A percentile compares a stretch with the other conserved stretches of the same genome.
Evolutionary conservation across 768 basidiomycete species (phyloP).

Genomic region (Boletus edulis): DNA sequence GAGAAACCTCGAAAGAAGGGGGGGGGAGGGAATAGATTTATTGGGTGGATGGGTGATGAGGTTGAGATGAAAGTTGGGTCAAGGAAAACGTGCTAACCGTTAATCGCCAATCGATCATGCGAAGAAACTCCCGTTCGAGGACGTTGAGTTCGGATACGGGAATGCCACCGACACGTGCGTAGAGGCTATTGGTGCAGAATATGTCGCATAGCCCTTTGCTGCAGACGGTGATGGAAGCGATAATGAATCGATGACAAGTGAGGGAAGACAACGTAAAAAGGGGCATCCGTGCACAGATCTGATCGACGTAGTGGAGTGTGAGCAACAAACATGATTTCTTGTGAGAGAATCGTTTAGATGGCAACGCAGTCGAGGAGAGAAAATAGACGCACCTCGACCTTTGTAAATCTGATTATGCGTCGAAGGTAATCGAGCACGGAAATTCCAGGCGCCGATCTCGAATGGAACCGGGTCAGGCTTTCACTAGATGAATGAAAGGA

Average conservation of each 20-base stretch:
- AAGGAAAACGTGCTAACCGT: slow-evolving; percentile 63
- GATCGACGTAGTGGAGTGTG: slow-evolving; percentile 88
- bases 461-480: slow-evolving; percentile 94
- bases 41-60: slow-evolving; percentile 5
- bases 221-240: slow-evolving; percentile 87
- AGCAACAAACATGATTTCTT: slow-evolving; percentile 81
- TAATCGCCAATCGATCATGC: slow-evolving; percentile 90
- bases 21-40: background rate
- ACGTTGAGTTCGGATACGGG: slow-evolving; percentile 88
- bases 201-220: slow-evolving; percentile 95
- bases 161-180: slow-evolving; percentile 96
- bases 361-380: background rate
- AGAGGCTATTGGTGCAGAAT: slow-evolving; percentile 92
- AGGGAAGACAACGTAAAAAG: slow-evolving; percentile 92
- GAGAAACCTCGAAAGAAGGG: slow-evolving; percentile 2
- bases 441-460: slow-evolving; percentile 85
- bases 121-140: slow-evolving; percentile 91
- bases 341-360: slow-evolving; percentile 6
- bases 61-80: slow-evolving; percentile 6
- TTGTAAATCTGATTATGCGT: slow-evolving; percentile 93
- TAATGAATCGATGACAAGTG: slow-evolving; percentile 97
- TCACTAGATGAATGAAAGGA: slow-evolving; percentile 48
- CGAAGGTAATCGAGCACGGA: slow-evolving; percentile 88
- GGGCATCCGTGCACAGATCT: slow-evolving; percentile 84
- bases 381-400: slow-evolving; percentile 73